Evolutionary conservation across 768 basidiomycete genomes (phyloP).

Genomic region (Collybiopsis confluens): DNA sequence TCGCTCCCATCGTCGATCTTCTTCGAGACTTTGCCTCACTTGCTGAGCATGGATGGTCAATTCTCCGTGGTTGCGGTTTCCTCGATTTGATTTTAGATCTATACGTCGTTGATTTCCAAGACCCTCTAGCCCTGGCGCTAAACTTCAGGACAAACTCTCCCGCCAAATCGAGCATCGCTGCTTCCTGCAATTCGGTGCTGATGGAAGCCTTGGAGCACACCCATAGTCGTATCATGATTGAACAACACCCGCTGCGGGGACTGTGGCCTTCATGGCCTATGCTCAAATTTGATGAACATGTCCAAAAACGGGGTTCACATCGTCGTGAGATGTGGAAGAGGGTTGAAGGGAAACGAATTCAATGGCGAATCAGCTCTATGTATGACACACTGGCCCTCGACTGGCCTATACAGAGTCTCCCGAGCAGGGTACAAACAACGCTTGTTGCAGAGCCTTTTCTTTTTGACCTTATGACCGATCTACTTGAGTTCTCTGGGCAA

Average conservation of each 20-base stretch:
- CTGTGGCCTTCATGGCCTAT: neutral
- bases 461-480: neutral
- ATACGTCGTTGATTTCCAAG: conserved; percentile 3
- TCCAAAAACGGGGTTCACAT: neutral
- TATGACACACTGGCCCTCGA: neutral
- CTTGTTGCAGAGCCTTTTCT: neutral
- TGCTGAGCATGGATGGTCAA: neutral
- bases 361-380: conserved; percentile 1
- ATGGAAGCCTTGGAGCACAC: neutral
- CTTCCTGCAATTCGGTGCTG: neutral
- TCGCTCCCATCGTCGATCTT: conserved; percentile 2
- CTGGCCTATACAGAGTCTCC: neutral
- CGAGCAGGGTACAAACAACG: neutral
- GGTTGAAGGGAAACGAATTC: neutral
- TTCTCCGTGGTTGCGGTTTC: neutral
- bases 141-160: neutral
- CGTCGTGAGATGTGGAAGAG: neutral
- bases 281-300: neutral
- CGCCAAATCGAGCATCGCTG: neutral
- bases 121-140: neutral
- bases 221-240: neutral
- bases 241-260: neutral
- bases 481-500: conserved; percentile 2
- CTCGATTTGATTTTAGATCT: neutral
- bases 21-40: neutral